A percentile compares a stretch with the other conserved stretches of the same genome.
phyloP scores from a whole-genome alignment of 2,329 filamentous ascomycete genomes.

The Xylariaceae sp. region DNA sequence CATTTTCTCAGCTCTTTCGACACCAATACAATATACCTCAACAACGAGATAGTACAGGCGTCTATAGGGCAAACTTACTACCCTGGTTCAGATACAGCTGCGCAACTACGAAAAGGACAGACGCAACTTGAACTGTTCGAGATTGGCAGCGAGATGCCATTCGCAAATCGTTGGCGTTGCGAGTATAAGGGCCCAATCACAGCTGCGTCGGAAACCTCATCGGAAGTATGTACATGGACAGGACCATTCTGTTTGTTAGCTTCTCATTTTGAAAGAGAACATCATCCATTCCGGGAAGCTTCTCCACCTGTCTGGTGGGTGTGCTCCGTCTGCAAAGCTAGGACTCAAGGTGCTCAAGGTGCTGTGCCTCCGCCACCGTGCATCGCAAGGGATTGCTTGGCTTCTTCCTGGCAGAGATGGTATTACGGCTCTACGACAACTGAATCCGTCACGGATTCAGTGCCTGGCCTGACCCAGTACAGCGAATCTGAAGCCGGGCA shows the following conservation, averaged over 20 bases:
- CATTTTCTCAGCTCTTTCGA: slow-evolving; percentile 26
- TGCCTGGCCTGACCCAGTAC: slow-evolving; percentile 25
- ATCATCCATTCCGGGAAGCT: slow-evolving; percentile 28
- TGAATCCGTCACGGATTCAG: slow-evolving; percentile 16
- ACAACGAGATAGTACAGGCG: slow-evolving; percentile 23
- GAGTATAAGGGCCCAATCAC: slow-evolving; percentile 24
- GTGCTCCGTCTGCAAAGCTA: slow-evolving; percentile 26
- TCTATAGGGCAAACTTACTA: slow-evolving; percentile 23
- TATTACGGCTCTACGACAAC: slow-evolving; percentile 26
- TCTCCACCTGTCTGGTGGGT: slow-evolving; percentile 22
- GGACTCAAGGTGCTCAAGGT: slow-evolving; percentile 11
- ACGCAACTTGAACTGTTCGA: slow-evolving; percentile 13
- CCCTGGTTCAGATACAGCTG: slow-evolving; percentile 14
- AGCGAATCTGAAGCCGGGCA: slow-evolving; percentile 31
- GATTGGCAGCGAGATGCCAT: slow-evolving; percentile 28
- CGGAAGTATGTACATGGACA: slow-evolving; percentile 31
- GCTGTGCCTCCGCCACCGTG: slow-evolving; percentile 18
- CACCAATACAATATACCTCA: slow-evolving; percentile 21
- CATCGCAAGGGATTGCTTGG: slow-evolving; percentile 18
- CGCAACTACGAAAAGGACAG: slow-evolving; percentile 4
- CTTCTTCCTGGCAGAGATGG: slow-evolving; percentile 26
- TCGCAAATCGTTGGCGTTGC: slow-evolving; percentile 33
- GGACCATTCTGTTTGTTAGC: slow-evolving; percentile 29
- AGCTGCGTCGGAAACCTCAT: slow-evolving; percentile 18
- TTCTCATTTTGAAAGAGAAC: slow-evolving; percentile 27